phyloP scores from a whole-genome alignment of 441 rosid genomes.

The Pelargonium australe region DNA sequence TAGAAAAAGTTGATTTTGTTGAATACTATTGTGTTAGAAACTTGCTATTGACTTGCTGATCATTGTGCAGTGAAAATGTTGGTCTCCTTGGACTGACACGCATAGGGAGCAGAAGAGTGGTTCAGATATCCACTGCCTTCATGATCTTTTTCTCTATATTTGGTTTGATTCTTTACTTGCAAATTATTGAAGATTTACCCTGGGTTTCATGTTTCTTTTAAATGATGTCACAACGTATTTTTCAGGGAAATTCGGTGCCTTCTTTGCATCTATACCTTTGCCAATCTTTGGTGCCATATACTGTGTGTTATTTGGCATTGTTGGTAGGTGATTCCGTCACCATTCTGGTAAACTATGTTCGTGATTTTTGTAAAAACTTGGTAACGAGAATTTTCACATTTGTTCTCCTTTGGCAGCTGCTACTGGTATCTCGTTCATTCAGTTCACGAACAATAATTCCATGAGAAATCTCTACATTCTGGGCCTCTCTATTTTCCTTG shows the following conservation, averaged over 20 bases:
- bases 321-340: constrained; percentile 45
- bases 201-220: background rate
- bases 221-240: constrained; percentile 10
- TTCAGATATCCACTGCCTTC: constrained; percentile 86
- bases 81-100: constrained; percentile 87
- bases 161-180: constrained; percentile 38
- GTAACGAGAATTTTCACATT: background rate
- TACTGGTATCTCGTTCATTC: constrained; percentile 72
- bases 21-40: background rate
- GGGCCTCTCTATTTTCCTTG: constrained; percentile 78
- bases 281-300: constrained; percentile 87
- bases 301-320: constrained; percentile 80
- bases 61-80: constrained; percentile 76
- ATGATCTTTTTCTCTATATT: constrained; percentile 95
- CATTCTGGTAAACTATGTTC: constrained; percentile 5
- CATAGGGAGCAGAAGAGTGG: constrained; percentile 92
- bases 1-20: background rate
- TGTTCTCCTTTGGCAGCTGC: constrained; percentile 46
- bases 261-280: constrained; percentile 89
- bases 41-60: background rate
- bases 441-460: constrained; percentile 74
- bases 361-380: background rate
- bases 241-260: constrained; percentile 89
- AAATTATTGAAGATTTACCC: background rate
- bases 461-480: constrained; percentile 77